Base-by-base conservation (phyloP, 768 basidiomycete species). In the Termitomyces heimii region DNA sequence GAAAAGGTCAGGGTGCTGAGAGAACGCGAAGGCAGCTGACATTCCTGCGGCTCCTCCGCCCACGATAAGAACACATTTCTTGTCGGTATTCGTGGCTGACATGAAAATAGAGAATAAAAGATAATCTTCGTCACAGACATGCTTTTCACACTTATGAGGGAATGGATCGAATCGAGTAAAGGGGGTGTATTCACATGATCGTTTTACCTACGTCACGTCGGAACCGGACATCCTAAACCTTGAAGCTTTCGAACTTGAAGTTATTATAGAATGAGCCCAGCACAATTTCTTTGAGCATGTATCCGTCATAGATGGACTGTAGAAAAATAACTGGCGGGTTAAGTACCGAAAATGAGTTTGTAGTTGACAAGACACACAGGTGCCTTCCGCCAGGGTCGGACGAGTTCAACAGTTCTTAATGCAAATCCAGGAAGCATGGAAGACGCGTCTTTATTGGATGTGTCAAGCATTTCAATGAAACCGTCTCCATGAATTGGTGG, bases 11-110 rank as follows among this genome's bases (percentile, higher is more conserved):
- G 69, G 67, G 48, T 66, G 66, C 52, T 65, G 66, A 40, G 70
- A 71, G 31, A 71, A 63, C 43, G 70, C 68, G 51, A 66, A 69
- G 6, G 70, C 70, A 44, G 70, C 70, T 6, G 70, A 71, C 64
- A 71, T 70, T 37, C 69, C 70, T 3, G 67, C 62, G 0, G 69
- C 67, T 22, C 70, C 70, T 34, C 65, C 69, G 26, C 70, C 70
- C 18, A 71, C 67, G 35, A 71, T 68, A 31, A 68, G 65, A 46
- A 71, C 57, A 20, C 66, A 66, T 43, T 44, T 60, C 55, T 65
- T 69, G 53, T 49, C 28, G 20, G 34, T 20, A 26, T 53, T 50
- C 18, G 55, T 14, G 50, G 39, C 32, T 24, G 55, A 43, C 55
- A 60, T 54, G 56, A 40, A 5, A 18, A 50, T 51, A 39, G n/a